A percentile compares a stretch with the other conserved stretches of the same genome.
phyloP scores from a whole-genome alignment of 192 early-diverging fungal genomes.

The Oehlia diaphana region DNA sequence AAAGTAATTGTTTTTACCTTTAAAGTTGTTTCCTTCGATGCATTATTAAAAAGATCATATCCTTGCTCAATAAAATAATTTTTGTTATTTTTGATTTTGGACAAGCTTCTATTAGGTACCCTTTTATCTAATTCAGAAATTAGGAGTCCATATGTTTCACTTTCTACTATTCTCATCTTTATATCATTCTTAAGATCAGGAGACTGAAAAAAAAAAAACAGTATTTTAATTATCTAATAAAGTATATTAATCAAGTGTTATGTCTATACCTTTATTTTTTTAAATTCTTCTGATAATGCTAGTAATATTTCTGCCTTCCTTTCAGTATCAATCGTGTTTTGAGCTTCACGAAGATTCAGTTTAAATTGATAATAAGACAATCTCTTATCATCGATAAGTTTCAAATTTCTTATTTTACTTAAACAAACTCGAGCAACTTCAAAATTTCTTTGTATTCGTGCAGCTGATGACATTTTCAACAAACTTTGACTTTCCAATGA shows the following conservation, averaged over 20 bases:
- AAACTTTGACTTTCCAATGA: conserved; percentile 30
- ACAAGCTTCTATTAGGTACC: not conserved
- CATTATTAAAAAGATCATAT: conserved; percentile 9
- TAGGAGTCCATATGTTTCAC: conserved; percentile 32
- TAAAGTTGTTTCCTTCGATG: not conserved
- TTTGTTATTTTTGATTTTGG: not conserved
- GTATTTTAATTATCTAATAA: not conserved
- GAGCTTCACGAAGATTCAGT: conserved; percentile 29
- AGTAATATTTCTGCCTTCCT: conserved; percentile 26
- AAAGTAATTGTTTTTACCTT: not conserved
- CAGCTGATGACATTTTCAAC: conserved; percentile 55
- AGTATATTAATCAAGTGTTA: not conserved
- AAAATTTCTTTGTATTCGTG: conserved; percentile 58
- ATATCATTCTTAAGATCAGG: conserved; percentile 10
- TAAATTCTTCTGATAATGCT: conserved; percentile 27
- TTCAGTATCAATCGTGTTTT: conserved; percentile 10
- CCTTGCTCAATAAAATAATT: not conserved
- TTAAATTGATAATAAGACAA: conserved; percentile 33
- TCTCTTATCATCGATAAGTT: conserved; percentile 31
- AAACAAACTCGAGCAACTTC: conserved; percentile 54
- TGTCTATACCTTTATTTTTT: conserved; percentile 10
- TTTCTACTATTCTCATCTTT: conserved; percentile 31
- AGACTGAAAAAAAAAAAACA: not conserved
- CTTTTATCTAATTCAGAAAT: not conserved
- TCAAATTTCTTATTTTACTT: conserved; percentile 34